These are phyloP conservation scores for Penicillium brevicompactum DNA, from an alignment of 2,329 filamentous ascomycete genomes.

Conservation along the genomic window DNA sequence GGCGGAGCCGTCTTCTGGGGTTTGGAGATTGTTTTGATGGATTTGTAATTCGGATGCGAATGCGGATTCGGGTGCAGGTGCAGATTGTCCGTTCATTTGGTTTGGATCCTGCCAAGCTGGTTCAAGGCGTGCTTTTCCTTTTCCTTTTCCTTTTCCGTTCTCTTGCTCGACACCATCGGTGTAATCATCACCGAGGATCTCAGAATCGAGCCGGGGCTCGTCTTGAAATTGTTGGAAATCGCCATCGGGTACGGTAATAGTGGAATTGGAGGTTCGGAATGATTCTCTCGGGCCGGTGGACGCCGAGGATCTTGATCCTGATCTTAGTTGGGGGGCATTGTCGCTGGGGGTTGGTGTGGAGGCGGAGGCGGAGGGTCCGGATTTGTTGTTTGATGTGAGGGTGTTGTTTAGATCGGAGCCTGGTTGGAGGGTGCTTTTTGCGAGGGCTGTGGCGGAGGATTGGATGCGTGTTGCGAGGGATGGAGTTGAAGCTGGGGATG, in stretches of 20 bases:
- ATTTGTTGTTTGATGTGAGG: conserved; percentile 18
- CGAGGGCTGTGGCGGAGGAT: conserved; percentile 38
- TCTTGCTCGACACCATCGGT: too few relatives aligned
- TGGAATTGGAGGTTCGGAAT: neutral
- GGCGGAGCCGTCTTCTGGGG: conserved; percentile 42
- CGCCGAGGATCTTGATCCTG: neutral
- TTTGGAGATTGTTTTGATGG: neutral
- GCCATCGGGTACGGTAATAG: conserved; percentile 19
- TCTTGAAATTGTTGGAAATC: conserved; percentile 24
- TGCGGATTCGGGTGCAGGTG: conserved; percentile 2
- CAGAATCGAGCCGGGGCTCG: conserved; percentile 12
- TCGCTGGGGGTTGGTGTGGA: too few relatives aligned
- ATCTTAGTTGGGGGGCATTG: neutral
- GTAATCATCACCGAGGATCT: too few relatives aligned
- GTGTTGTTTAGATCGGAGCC: conserved; percentile 19
- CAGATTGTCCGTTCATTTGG: conserved; percentile 20
- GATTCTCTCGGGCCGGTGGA: neutral
- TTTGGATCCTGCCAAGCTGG: conserved; percentile 5
- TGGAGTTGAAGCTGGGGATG: neutral
- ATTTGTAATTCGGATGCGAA: neutral
- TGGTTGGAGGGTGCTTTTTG: conserved; percentile 31
- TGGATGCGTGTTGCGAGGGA: conserved; percentile 30
- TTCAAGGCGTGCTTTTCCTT: conserved; percentile 21
- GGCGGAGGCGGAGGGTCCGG: conserved; percentile 4
- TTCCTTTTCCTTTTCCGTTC: conserved; percentile 7